phyloP scores from a whole-genome alignment of 495 filamentous ascomycete genomes.

The Pyrenula massariospora region DNA sequence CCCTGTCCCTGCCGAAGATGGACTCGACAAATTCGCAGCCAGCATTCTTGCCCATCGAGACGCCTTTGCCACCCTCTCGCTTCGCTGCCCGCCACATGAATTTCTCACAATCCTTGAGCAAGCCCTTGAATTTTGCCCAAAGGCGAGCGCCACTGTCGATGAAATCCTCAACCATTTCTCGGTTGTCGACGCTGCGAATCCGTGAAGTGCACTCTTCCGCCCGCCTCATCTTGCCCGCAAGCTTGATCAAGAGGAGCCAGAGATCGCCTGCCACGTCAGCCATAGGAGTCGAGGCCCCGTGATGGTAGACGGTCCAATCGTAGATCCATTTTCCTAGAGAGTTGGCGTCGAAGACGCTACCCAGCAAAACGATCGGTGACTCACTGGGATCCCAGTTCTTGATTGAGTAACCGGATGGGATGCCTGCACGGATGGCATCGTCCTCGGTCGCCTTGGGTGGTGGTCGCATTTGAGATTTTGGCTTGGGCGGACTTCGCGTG shows the following conservation, averaged over 20 bases:
- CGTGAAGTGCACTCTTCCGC: slow-evolving; percentile 70
- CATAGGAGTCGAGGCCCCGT: slow-evolving; percentile 75
- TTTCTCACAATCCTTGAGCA: slow-evolving; percentile 82
- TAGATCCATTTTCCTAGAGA: slow-evolving; percentile 98
- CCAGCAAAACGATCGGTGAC: slow-evolving; percentile 84
- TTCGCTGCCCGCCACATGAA: slow-evolving; percentile 80
- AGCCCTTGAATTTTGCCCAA: slow-evolving; percentile 72
- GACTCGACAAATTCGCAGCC: slow-evolving; percentile 95
- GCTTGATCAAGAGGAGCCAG: slow-evolving; percentile 89
- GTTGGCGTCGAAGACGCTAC: slow-evolving; percentile 95
- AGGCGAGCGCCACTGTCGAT: slow-evolving; percentile 82
- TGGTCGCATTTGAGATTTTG: slow-evolving; percentile 32
- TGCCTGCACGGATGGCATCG: slow-evolving; percentile 68
- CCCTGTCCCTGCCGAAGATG: slow-evolving; percentile 86
- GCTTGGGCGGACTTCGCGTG: slow-evolving; percentile 26
- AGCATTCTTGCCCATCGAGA: slow-evolving; percentile 82
- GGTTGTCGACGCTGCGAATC: slow-evolving; percentile 58
- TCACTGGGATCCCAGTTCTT: slow-evolving; percentile 98
- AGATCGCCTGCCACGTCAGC: slow-evolving; percentile 88
- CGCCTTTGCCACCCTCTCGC: slow-evolving; percentile 50
- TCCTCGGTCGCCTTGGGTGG: slow-evolving; percentile 69
- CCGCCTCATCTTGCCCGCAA: slow-evolving; percentile 92
- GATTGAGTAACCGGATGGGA: slow-evolving; percentile 84
- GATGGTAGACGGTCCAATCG: slow-evolving; percentile 96
- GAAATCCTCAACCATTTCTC: slow-evolving; percentile 82